phyloP scores from a whole-genome alignment of 2,329 filamentous ascomycete species.

The Arthrocladium fulminans region DNA sequence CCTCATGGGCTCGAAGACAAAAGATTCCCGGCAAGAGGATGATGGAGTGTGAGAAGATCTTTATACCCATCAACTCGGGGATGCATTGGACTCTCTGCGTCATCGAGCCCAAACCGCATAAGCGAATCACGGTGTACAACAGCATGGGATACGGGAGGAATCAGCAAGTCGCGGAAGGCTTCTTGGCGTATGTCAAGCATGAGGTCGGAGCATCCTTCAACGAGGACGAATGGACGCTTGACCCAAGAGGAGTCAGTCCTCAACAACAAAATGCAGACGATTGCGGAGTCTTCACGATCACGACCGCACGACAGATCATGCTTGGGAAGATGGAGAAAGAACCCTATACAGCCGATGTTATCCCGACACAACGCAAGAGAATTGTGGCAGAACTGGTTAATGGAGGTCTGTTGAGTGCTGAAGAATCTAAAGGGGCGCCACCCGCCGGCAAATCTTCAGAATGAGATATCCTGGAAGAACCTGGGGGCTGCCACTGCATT shows the following conservation, averaged over 20 bases:
- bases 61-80: slow-evolving; percentile 39
- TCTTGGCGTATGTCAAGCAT: slow-evolving; percentile 34
- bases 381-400: slow-evolving; percentile 38
- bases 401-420: background rate
- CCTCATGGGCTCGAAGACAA: slow-evolving; percentile 37
- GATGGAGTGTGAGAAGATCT: slow-evolving; percentile 39
- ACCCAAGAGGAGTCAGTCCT: slow-evolving; percentile 27
- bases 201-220: slow-evolving; percentile 34
- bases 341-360: slow-evolving; percentile 33
- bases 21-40: slow-evolving; percentile 39
- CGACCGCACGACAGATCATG: slow-evolving; percentile 40
- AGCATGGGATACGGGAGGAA: slow-evolving; percentile 29
- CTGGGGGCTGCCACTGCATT: too few relatives aligned
- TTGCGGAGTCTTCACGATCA: slow-evolving; percentile 43
- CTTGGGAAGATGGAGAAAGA: slow-evolving; percentile 35
- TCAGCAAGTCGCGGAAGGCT: slow-evolving; percentile 27
- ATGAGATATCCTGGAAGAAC: too few relatives aligned
- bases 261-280: slow-evolving; percentile 40
- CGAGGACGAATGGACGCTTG: slow-evolving; percentile 36
- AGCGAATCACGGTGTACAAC: slow-evolving; percentile 42
- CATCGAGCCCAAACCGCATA: slow-evolving; percentile 25
- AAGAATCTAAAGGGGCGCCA: background rate
- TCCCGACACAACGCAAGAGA: slow-evolving; percentile 33
- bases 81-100: slow-evolving; percentile 43
- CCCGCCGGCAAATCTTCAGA: too few relatives aligned